Evolutionary conservation across 306 rosid species (phyloP).

Genomic region (Prunus mira): DNA sequence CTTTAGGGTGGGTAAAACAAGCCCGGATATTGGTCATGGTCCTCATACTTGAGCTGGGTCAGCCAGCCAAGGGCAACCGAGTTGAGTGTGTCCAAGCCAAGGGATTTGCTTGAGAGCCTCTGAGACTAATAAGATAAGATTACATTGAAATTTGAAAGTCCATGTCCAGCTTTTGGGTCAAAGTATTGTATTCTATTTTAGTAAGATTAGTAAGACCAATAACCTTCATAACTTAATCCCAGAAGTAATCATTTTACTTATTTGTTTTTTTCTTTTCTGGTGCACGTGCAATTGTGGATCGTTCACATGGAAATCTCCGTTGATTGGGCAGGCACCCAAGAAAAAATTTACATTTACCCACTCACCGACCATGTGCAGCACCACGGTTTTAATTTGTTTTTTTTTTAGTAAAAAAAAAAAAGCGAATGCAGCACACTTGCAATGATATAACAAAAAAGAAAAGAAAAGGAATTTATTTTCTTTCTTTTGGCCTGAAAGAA

Average conservation of each 20-base stretch:
- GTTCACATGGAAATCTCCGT: not conserved
- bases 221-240: not conserved
- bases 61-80: too few species aligned
- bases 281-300: not conserved
- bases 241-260: not conserved
- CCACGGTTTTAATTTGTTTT: too few species aligned
- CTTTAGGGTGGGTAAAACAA: too few species aligned
- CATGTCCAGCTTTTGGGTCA: not conserved
- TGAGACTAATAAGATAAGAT: not conserved
- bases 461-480: too few species aligned
- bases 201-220: not conserved
- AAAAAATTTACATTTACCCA: not conserved
- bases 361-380: not conserved
- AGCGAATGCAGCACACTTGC: not conserved
- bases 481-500: too few species aligned
- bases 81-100: too few species aligned
- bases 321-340: not conserved
- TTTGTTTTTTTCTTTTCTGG: too few species aligned
- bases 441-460: too few species aligned
- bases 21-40: too few species aligned
- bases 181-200: not conserved
- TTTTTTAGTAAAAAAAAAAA: too few species aligned
- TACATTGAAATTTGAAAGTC: not conserved
- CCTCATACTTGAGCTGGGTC: too few species aligned
- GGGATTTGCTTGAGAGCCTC: too few species aligned